Base-by-base conservation (phyloP, 2,329 filamentous ascomycete genomes). In the Penicillium sp. region DNA sequence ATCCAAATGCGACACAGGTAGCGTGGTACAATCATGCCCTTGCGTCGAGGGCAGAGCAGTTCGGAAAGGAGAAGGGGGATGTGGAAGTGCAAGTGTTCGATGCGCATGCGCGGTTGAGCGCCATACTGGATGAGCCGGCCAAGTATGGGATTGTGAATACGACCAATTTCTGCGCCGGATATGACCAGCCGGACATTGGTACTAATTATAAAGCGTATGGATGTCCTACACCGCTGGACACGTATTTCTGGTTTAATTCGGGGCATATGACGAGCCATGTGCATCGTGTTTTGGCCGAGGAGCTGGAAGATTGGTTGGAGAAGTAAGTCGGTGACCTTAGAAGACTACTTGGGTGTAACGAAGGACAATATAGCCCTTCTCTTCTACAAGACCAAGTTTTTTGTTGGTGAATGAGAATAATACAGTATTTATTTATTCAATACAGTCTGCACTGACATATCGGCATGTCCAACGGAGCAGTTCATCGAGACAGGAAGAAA, bases 181-280 rank as follows among this genome's bases (percentile, higher is more conserved):
- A 81, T 64, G 74, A 82, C 62, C 79, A 82, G 61, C 77, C 79
- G 2, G 79, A 81, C 71, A 78, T 83, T 40, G 67, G 69, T 13
- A 74, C 68, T 4, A 73, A 81, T 55, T 81, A 80, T 58, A 69
- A 62, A 19, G 73, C 72, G 22, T 83, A 83, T 71, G 81, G 80
- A 3, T 83, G 81, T 68, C 71, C 69, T 3, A 71, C 75, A 48
- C 74, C 78, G 16, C 63, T 82, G 55, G 65, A 75, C 6, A 73
- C 76, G 42, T 83, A 82, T 65, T 81, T 82, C 55, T 82, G 80
- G 81, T 82, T 78, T 55, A 79, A 82, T 63, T 76, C 74, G 6
- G 80, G 81, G 0, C 81, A 83, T 75, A 71, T 82, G 67, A 81
- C 78, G 1, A 80, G 72, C 52, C 71, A 75, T 45, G 72, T 77